Conservation (phyloP, 1,284 basidiomycete species). For the Gomphus bonarii region DNA sequence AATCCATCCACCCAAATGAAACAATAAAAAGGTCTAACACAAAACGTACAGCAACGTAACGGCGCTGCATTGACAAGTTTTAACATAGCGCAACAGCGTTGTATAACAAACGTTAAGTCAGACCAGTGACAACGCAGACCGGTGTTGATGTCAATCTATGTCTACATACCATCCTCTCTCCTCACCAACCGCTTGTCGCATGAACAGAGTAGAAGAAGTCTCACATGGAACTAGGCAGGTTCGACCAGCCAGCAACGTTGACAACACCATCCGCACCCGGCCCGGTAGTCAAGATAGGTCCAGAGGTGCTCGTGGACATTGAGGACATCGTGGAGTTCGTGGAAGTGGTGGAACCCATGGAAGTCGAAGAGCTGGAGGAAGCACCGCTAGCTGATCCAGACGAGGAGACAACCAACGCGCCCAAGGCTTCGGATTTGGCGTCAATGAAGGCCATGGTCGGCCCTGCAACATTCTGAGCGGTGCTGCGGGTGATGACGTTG, state of each 20-base stretch:
- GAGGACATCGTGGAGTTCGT: too few species aligned
- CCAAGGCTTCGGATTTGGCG: slow-evolving; percentile 36
- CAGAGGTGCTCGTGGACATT: slow-evolving; percentile 3
- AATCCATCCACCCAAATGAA: not conserved
- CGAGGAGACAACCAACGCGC: slow-evolving; percentile 34
- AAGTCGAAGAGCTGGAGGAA: slow-evolving; percentile 12
- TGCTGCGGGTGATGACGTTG: slow-evolving; percentile 52
- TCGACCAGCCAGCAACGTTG: slow-evolving; percentile 22
- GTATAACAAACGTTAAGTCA: not conserved
- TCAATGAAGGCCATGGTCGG: slow-evolving; percentile 64
- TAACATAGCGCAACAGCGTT: not conserved
- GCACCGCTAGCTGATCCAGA: slow-evolving; percentile 23
- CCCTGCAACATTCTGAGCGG: slow-evolving; percentile 47
- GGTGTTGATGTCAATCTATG: not conserved
- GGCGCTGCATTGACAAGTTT: too few species aligned
- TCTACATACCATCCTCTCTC: not conserved
- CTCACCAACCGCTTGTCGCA: not conserved
- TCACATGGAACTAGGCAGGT: slow-evolving; percentile 13
- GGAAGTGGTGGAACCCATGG: too few species aligned
- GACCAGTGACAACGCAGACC: not conserved
- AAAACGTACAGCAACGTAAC: too few species aligned
- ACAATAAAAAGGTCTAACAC: not conserved
- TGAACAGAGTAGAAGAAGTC: not conserved
- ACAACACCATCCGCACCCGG: slow-evolving; percentile 28
- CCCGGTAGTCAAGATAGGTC: slow-evolving; percentile 32